Evolutionary conservation across 176 grass and related monocot species (phyloP), one percentile per base, ranked within the genome.

Genomic region (Saccharum officinarum): DNA sequence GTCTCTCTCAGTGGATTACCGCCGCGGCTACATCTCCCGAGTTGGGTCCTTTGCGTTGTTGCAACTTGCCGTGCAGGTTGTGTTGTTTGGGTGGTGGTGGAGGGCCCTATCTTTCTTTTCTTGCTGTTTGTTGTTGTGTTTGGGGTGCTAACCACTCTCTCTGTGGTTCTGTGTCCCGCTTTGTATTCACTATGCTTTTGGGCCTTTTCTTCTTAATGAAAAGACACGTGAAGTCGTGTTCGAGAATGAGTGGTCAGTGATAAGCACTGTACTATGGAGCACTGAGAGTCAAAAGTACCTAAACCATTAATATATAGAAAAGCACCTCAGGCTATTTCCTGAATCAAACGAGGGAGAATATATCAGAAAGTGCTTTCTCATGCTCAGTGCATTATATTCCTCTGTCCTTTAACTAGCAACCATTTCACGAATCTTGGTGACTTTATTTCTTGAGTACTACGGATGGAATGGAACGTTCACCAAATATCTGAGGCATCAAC

Each of bases 401-500:
- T 31, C 71, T 74, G 46, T 28, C 70, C 44, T 49, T 49, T 74
- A 16, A 46, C 71, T 33, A 74, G 44, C 71, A 50, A 74, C 23
- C 28, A 50, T 45, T 33, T 45, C 25, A 18, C 46, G 42, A 74
- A 74, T 74, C 42, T 31, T 49, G 28, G 42, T 18, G 46, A 28
- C 45, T 75, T 50, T 74, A 74, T 50, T 75, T 75, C 46, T 9
- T 9, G 4, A 52, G 28, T 34, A 11, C 8, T 34, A 54, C 26
- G 8, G 46, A 34, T 75, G 46, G 73, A 54, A 47, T 54, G 28
- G 28, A 54, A 47, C 15, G 8, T 30, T 52, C 45, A 75, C 16
- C 72, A 75, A 75, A 75, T 75, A 75, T 75, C 72, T 52, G 15
- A 50, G 72, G 72, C 28, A 75, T 75, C 26, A 50, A 52, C 15